A percentile compares a stretch with the other conserved stretches of the same genome.
These are phyloP conservation scores for Annona squamosa DNA, from an alignment of 164 flowering plant genomes.

Conservation along the genomic window DNA sequence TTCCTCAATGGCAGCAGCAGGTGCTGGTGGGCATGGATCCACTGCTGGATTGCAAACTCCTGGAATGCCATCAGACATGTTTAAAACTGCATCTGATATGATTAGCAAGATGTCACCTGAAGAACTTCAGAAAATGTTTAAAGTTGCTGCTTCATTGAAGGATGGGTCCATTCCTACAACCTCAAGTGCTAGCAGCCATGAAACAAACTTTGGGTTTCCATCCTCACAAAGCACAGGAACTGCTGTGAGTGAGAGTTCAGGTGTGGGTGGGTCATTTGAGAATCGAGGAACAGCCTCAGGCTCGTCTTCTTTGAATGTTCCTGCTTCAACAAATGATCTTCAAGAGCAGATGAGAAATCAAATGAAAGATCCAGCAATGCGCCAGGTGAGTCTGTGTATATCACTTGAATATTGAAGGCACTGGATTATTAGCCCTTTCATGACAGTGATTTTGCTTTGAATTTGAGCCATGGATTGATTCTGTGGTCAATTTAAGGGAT, in stretches of 20 bases:
- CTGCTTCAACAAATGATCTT: constrained; percentile 42
- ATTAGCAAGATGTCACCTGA: constrained; percentile 79
- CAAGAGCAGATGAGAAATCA: constrained; percentile 91
- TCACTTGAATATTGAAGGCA: not conserved
- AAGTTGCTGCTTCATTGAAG: constrained; percentile 10
- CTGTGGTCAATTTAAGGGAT: not conserved
- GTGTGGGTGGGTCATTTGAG: constrained; percentile 21
- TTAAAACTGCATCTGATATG: constrained; percentile 70
- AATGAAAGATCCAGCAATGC: constrained; percentile 92
- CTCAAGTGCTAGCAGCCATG: not conserved
- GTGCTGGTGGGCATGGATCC: constrained; percentile 18
- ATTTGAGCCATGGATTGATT: too few relatives aligned
- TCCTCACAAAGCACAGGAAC: constrained; percentile 19
- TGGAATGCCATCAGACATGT: constrained; percentile 51
- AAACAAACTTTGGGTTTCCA: constrained; percentile 14
- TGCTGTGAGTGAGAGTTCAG: constrained; percentile 19
- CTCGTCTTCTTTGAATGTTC: constrained; percentile 28
- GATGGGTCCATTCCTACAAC: constrained; percentile 1
- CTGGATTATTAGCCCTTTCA: not conserved
- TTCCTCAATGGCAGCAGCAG: constrained; percentile 15
- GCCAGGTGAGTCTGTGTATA: constrained; percentile 41
- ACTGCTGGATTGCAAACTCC: not conserved
- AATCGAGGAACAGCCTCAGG: constrained; percentile 22
- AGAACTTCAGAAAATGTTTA: constrained; percentile 71
- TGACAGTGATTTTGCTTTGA: too few relatives aligned